A percentile compares a stretch with the other conserved stretches of the same genome.
Evolutionary conservation across 345 rosid species (phyloP).

Genomic region (Hibiscus mutabilis): DNA sequence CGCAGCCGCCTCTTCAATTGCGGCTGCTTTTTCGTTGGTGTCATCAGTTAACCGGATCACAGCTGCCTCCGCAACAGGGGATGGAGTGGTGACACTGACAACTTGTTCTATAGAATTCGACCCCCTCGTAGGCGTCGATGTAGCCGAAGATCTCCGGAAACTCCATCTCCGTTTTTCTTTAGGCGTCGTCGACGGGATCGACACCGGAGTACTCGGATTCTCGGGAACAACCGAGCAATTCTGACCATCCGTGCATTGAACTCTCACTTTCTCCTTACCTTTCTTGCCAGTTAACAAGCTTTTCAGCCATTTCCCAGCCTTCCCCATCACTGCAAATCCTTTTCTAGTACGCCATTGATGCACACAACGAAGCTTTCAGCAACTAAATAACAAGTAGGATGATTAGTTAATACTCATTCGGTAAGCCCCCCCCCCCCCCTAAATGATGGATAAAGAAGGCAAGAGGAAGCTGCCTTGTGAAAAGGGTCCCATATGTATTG

Average conservation of each 20-base stretch:
- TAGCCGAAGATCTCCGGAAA: conserved; percentile 74
- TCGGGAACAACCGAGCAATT: conserved; percentile 20
- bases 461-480: background rate
- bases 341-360: conserved; percentile 22
- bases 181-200: conserved; percentile 45
- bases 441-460: background rate
- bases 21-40: conserved; percentile 20
- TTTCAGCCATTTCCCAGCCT: conserved; percentile 73
- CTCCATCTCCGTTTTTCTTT: conserved; percentile 87
- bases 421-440: no score
- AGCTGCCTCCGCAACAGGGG: conserved; percentile 22
- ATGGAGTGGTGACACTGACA: conserved; percentile 12
- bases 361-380: conserved; percentile 16
- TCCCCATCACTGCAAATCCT: conserved; percentile 51
- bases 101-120: conserved; percentile 24
- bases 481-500: no score
- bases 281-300: conserved; percentile 66
- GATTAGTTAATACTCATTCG: no score
- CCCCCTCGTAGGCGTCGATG: conserved; percentile 31
- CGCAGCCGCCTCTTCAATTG: conserved; percentile 57
- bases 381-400: no score
- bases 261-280: conserved; percentile 33
- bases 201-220: conserved; percentile 40
- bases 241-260: conserved; percentile 6
- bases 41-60: conserved; percentile 35